These are phyloP conservation scores for Cercospora beticola DNA, from an alignment of 2,329 filamentous ascomycete species.

Conservation along the genomic window DNA sequence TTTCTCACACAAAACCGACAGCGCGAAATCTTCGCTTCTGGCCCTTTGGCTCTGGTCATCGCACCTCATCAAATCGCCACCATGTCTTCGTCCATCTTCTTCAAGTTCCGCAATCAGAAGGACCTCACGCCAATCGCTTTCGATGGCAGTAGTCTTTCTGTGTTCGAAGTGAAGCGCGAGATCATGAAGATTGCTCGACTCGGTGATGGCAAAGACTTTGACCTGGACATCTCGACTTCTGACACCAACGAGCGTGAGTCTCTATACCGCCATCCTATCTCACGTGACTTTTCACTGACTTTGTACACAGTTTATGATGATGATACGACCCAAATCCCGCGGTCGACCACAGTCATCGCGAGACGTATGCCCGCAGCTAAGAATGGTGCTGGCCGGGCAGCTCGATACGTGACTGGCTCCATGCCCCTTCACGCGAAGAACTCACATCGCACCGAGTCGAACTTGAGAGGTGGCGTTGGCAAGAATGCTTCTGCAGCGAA, in stretches of 20 bases:
- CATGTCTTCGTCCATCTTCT: conserved; percentile 98
- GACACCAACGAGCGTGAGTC: conserved; percentile 83
- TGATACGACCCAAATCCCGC: conserved; percentile 94
- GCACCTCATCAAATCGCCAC: conserved; percentile 38
- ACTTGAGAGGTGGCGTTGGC: conserved; percentile 49
- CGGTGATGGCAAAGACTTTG: conserved; percentile 94
- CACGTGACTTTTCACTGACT: conserved; percentile 28
- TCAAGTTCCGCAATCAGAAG: conserved; percentile 99
- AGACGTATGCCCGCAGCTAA: conserved; percentile 80
- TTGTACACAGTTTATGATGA: conserved; percentile 78
- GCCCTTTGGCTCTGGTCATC: conserved; percentile 10
- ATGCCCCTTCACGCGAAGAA: conserved; percentile 89
- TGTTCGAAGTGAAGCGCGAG: conserved; percentile 98
- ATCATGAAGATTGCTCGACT: conserved; percentile 93
- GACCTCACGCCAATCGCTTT: conserved; percentile 93
- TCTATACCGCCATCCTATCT: background rate
- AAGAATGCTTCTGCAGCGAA: conserved; percentile 54
- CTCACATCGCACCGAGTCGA: conserved; percentile 64
- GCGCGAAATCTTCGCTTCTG: conserved; percentile 8
- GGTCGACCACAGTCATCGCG: conserved; percentile 90
- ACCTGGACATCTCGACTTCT: conserved; percentile 90
- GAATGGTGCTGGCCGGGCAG: conserved; percentile 83
- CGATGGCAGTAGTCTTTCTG: conserved; percentile 94
- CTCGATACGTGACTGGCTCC: conserved; percentile 93
- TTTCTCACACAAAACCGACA: conserved; percentile 15